A percentile compares a stretch with the other conserved stretches of the same genome.
phyloP scores from a whole-genome alignment of 257 asterid genomes.

The Galeopsis tetrahit region DNA sequence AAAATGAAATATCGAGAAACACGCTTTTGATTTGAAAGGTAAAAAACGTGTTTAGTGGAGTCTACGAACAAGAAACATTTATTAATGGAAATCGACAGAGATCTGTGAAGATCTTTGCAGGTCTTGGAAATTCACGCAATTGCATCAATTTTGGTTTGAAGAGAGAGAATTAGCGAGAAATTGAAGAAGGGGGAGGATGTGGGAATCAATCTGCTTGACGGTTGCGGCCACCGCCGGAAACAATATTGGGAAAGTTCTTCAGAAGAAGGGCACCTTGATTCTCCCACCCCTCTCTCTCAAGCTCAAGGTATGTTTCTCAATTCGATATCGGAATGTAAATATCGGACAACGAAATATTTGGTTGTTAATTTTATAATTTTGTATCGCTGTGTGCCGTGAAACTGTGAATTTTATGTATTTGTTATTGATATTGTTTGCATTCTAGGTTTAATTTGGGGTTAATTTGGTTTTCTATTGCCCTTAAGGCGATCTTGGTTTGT shows the following conservation, averaged over 20 bases:
- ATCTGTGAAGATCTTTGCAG: constrained; percentile 40
- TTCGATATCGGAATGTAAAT: neutral
- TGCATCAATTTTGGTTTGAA: constrained; percentile 5
- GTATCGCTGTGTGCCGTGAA: neutral
- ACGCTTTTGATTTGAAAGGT: neutral
- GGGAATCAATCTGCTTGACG: constrained; percentile 92
- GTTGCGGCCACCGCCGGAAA: constrained; percentile 97
- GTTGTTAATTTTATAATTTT: neutral
- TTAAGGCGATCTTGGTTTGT: constrained; percentile 5
- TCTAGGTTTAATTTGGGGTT: constrained; percentile 5
- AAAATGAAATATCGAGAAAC: neutral
- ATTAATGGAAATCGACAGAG: constrained; percentile 31
- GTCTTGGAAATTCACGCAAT: constrained; percentile 27
- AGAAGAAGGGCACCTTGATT: constrained; percentile 98
- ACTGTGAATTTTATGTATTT: neutral
- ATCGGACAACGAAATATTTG: neutral
- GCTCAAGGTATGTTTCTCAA: constrained; percentile 66
- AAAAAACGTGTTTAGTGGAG: neutral
- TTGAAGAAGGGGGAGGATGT: constrained; percentile 50
- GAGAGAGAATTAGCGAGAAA: neutral
- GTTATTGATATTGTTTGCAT: constrained; percentile 27
- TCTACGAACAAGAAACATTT: neutral
- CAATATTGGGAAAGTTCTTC: constrained; percentile 98
- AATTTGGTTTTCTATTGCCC: neutral
- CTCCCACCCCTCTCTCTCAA: constrained; percentile 97